These are phyloP conservation scores for Nicotiana paniculata DNA, from an alignment of 257 asterid species.

Conservation along the genomic window DNA sequence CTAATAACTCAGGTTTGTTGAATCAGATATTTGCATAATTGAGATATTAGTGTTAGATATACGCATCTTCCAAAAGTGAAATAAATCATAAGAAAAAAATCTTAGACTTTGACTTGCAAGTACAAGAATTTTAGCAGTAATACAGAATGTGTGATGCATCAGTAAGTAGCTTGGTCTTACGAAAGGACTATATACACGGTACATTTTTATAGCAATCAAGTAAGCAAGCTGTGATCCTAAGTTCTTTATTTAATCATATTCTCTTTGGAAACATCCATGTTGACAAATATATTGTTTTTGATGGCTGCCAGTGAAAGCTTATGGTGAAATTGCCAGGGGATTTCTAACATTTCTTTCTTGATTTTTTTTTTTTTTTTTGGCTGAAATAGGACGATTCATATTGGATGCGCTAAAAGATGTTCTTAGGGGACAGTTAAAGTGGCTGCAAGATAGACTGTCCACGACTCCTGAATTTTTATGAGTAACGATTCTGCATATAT, in stretches of 20 bases:
- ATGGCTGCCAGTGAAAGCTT: background rate
- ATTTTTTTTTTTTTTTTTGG: background rate
- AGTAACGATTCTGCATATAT: conserved; percentile 6
- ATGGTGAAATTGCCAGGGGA: background rate
- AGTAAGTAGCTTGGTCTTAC: background rate
- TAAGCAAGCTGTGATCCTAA: background rate
- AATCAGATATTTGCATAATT: background rate
- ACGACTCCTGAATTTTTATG: background rate
- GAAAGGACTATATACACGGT: background rate
- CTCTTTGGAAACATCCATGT: background rate
- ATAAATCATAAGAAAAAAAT: background rate
- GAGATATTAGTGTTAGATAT: background rate
- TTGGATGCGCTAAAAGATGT: conserved; percentile 28
- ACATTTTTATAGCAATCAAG: background rate
- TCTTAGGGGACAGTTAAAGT: background rate
- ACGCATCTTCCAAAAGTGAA: background rate
- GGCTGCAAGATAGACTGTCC: background rate
- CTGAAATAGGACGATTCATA: conserved; percentile 40
- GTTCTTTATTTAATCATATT: background rate
- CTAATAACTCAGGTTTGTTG: background rate
- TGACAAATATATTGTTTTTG: background rate
- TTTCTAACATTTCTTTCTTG: background rate
- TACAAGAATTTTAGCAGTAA: background rate
- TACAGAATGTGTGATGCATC: background rate
- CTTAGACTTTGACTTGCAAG: background rate